These are phyloP conservation scores for Hansenula lynferdii DNA, from an alignment of 1,139 yeast species.

Conservation along the genomic window DNA sequence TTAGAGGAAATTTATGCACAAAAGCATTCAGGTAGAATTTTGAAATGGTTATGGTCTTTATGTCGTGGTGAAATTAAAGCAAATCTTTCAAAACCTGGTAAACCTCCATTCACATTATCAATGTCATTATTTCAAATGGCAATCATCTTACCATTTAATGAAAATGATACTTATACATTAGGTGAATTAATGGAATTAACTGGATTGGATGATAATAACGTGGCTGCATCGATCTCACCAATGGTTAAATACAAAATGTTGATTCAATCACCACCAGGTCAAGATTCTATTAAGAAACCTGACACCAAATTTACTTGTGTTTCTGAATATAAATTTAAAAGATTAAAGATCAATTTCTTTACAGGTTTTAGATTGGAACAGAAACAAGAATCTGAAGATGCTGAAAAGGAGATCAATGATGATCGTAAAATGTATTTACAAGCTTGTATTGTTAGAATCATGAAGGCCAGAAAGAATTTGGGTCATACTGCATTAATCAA, in stretches of 20 bases:
- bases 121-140: constrained; percentile 87
- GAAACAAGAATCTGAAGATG: constrained; percentile 70
- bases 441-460: constrained; percentile 92
- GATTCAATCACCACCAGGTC: constrained; percentile 56
- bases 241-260: constrained; percentile 76
- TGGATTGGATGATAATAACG: constrained; percentile 57
- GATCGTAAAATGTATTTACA: constrained; percentile 83
- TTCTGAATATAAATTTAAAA: constrained; percentile 79
- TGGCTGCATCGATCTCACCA: constrained; percentile 74
- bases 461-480: constrained; percentile 86
- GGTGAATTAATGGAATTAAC: constrained; percentile 63
- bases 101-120: constrained; percentile 77
- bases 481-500: constrained; percentile 78
- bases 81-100: constrained; percentile 76
- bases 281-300: constrained; percentile 40
- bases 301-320: constrained; percentile 70
- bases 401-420: constrained; percentile 81
- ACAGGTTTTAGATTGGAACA: constrained; percentile 77
- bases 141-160: constrained; percentile 76
- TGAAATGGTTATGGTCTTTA: constrained; percentile 95
- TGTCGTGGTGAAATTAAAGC: constrained; percentile 92
- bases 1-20: constrained; percentile 65
- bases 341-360: constrained; percentile 79
- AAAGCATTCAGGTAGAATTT: constrained; percentile 82
- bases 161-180: constrained; percentile 51